Evolutionary conservation across 2,329 filamentous ascomycete genomes (phyloP), one percentile per base, ranked within the genome.

Genomic region (Aspergillus ustus): DNA sequence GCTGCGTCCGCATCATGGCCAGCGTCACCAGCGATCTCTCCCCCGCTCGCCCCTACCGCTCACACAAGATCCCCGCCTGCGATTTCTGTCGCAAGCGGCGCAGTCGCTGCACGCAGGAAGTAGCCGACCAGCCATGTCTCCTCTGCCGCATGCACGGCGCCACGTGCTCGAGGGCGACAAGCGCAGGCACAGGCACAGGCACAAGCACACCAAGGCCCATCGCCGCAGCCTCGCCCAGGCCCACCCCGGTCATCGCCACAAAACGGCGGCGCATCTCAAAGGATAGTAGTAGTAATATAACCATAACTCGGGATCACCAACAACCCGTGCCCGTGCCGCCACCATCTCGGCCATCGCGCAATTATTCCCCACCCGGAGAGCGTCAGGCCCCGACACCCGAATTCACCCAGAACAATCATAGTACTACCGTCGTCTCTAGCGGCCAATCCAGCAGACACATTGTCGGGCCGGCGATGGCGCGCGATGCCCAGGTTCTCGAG

Each of bases 71-170:
- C 3, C 57, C 57, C 5, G 57, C 57, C 31, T 59, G 57, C 22
- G 50, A 59, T 15, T 59, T 59, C 19, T 59, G 57, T 40, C 57
- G 57, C 19, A 53, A 49, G 25, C 57, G 57, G 29, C 53, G 57
- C 25, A 59, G 57, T 37, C 50, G 57, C n/a, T 59, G 57, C 25
- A 59, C 57, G 2, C 57, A 59, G 57, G 57, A 59, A 44, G n/a
- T 45, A n/a, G 57, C 44, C 13, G 50, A 37, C 28, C 57, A 59
- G 31, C 57, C 57, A 59, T 59, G 57, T 48, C 57, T 59, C 17
- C 45, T 59, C 4, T 59, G 57, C 20, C 57, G 57, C 11, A 59
- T 59, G 57, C 57, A 59, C 15, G 51, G 57, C 29, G 57, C 50
- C 9, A 20, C 43, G 8, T 59, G 57, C 40, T 54, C 49, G 1